Base-by-base conservation (phyloP, 257 asterid species). In the Solanum acaule region DNA sequence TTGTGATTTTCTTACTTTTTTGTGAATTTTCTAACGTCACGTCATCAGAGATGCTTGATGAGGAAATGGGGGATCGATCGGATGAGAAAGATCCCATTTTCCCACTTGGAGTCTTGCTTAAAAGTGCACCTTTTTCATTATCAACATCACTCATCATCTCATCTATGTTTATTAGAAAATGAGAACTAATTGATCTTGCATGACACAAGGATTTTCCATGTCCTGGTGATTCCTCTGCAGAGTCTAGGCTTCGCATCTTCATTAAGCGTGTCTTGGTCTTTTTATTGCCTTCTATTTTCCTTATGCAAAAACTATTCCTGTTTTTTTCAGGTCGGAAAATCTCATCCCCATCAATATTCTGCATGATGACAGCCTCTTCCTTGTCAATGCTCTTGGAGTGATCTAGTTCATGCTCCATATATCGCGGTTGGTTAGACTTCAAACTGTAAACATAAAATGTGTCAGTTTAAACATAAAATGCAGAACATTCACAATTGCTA, bases 131-230 rank as follows among this genome's bases (percentile, higher is more conserved):
- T 40, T 84, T 87, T 52, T 85, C 91, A 22, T 42, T 73, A 29
- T 76, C 59, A 73, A 42, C 87, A 40, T 20, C 85, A 76, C 75
- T 73, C 61, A 75, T 68, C 63, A 86, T 31, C 87, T 90, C 91
- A 38, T 87, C 91, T 10, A 89, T 79, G 20, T 89, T 83, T 23
- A 88, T 86, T n/a, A 89, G 70, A 44, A 88, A 61, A 15, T 89
- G 91, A 61, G 91, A 76, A 90, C 84, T 87, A 70, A 92, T 87
- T 34, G 94, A 92, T 87, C 78, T 91, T 6, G 90, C 83, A 87
- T 86, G 86, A 68, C 61, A 72, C 27, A 79, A 16, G 29, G 89
- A 73, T 81, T 52, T 87, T 77, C 77, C 79, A n/a, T 86, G 86
- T 44, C n/a, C 71, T 63, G 89, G 83, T 44, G 86, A 89, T 20